phyloP scores from a whole-genome alignment of 331 rosid species.

The Cydonia oblonga region DNA sequence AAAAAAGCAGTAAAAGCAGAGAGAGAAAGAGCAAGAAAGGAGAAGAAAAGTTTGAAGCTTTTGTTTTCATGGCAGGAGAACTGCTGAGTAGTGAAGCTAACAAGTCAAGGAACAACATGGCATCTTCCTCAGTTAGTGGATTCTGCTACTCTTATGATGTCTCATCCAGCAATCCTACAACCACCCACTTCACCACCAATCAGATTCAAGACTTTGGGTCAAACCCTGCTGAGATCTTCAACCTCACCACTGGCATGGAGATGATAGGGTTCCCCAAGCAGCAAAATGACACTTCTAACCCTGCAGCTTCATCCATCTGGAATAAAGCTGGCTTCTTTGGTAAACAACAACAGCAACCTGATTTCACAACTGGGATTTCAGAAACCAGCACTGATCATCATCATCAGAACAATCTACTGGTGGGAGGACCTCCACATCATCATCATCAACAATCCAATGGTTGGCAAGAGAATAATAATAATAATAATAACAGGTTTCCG shows the following conservation, averaged over 20 bases:
- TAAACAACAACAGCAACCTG: constrained; percentile 24
- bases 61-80: constrained; percentile 38
- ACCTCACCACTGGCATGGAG: constrained; percentile 63
- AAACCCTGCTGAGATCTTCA: constrained; percentile 62
- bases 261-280: constrained; percentile 62
- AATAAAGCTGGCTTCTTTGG: constrained; percentile 20
- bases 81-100: constrained; percentile 29
- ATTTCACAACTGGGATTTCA: constrained; percentile 39
- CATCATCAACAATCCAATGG: not conserved
- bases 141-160: constrained; percentile 46
- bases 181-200: constrained; percentile 37
- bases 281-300: not conserved
- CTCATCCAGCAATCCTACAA: constrained; percentile 30
- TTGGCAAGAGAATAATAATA: constrained; percentile 23
- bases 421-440: constrained; percentile 14
- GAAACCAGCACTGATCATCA: constrained; percentile 27
- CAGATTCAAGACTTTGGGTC: constrained; percentile 61
- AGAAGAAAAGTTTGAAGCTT: not conserved
- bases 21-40: not conserved
- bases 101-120: constrained; percentile 35
- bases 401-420: constrained; percentile 19
- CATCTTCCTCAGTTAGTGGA: constrained; percentile 40
- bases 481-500: constrained; percentile 18
- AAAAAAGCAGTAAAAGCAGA: not conserved
- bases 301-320: constrained; percentile 21